These are phyloP conservation scores for Spiromastix sp. DNA, from an alignment of 2,329 filamentous ascomycete genomes.

Conservation along the genomic window DNA sequence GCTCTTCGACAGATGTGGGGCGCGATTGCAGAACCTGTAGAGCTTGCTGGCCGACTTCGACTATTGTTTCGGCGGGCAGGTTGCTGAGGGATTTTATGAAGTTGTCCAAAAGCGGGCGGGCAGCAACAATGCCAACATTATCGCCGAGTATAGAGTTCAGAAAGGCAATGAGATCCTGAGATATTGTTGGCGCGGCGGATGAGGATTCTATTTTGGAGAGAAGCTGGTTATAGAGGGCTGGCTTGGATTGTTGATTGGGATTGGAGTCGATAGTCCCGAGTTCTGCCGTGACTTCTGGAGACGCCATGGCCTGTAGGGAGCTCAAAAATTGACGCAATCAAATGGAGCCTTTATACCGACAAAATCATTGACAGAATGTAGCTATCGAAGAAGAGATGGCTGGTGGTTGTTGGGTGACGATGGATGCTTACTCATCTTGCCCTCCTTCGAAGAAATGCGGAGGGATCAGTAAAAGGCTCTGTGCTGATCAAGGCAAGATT, in stretches of 20 bases:
- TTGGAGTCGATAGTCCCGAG: slow-evolving; percentile 42
- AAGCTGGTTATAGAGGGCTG: slow-evolving; percentile 47
- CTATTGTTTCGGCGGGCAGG: slow-evolving; percentile 48
- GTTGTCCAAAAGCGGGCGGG: slow-evolving; percentile 56
- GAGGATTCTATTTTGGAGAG: slow-evolving; percentile 45
- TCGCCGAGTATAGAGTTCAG: slow-evolving; percentile 60
- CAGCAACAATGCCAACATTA: slow-evolving; percentile 63
- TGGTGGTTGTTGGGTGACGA: too few relatives aligned
- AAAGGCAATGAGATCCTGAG: slow-evolving; percentile 57
- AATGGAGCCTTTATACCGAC: too few relatives aligned
- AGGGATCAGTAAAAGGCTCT: too few relatives aligned
- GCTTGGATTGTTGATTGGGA: slow-evolving; percentile 39
- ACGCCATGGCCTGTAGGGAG: too few relatives aligned
- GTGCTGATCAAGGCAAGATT: too few relatives aligned
- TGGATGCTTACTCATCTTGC: too few relatives aligned
- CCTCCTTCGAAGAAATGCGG: too few relatives aligned
- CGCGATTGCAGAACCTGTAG: slow-evolving; percentile 56
- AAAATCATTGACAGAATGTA: too few relatives aligned
- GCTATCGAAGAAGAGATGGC: too few relatives aligned
- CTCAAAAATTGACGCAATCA: too few relatives aligned
- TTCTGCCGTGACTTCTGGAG: slow-evolving; percentile 37
- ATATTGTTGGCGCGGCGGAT: slow-evolving; percentile 35
- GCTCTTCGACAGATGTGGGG: slow-evolving; percentile 71
- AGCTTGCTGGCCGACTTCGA: slow-evolving; percentile 66
- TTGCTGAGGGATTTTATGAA: slow-evolving; percentile 57